Conservation (phyloP, 1,139 yeast species). For the Zygoascus meyerae region DNA sequence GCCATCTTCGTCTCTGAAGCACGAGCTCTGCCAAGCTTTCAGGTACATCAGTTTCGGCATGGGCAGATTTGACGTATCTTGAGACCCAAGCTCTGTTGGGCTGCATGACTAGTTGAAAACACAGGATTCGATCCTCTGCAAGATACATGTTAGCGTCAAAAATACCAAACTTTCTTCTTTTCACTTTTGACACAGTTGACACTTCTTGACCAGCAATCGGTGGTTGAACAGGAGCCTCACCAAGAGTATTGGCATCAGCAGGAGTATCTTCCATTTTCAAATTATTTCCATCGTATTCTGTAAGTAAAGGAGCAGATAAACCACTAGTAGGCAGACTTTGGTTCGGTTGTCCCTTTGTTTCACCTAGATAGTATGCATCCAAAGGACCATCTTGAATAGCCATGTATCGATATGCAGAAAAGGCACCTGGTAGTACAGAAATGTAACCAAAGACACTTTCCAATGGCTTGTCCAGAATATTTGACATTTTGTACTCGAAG, state of each 20-base stretch:
- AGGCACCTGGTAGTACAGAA: conserved; percentile 91
- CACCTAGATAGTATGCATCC: conserved; percentile 76
- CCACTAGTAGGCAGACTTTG: conserved; percentile 31
- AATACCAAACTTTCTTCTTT: conserved; percentile 40
- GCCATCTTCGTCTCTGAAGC: conserved; percentile 77
- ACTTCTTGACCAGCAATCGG: conserved; percentile 1
- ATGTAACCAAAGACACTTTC: conserved; percentile 93
- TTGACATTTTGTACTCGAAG: conserved; percentile 94
- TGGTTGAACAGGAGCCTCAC: too few relatives aligned
- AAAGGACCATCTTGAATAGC: conserved; percentile 68
- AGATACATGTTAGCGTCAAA: conserved; percentile 80
- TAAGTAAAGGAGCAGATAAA: background rate
- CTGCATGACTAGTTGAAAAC: conserved; percentile 80
- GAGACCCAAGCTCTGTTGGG: conserved; percentile 54
- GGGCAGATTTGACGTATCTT: conserved; percentile 67
- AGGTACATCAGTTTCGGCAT: conserved; percentile 82
- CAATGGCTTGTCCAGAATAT: conserved; percentile 88
- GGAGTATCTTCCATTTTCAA: conserved; percentile 9
- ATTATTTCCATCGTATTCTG: conserved; percentile 5
- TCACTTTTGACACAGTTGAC: background rate
- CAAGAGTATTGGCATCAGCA: background rate
- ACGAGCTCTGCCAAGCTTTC: conserved; percentile 66
- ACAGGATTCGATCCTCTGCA: conserved; percentile 78
- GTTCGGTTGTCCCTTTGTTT: conserved; percentile 50
- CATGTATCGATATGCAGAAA: conserved; percentile 77